A percentile compares a stretch with the other conserved stretches of the same genome.
Evolutionary conservation across 768 basidiomycete species (phyloP).

Genomic region (Hydnomerulius pinastri): DNA sequence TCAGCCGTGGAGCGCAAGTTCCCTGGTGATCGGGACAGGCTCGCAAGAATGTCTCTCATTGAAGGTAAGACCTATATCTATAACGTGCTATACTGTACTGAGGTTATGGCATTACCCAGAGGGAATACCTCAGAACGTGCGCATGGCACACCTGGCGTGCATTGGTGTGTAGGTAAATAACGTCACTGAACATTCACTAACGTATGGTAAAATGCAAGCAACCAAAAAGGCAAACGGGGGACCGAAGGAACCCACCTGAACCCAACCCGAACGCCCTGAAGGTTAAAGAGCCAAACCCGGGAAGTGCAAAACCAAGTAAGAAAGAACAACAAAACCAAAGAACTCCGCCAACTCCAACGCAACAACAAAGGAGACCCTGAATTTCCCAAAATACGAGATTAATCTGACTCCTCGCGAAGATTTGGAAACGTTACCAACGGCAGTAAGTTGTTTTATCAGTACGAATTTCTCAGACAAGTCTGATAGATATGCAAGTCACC

Average conservation of each 20-base stretch:
- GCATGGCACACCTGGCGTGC: constrained; percentile 91
- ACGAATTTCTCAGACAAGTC: not conserved
- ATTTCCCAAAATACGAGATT: not conserved
- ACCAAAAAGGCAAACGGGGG: constrained; percentile 91
- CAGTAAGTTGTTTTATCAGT: constrained; percentile 49
- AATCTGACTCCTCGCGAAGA: constrained; percentile 36
- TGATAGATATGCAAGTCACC: constrained; percentile 54
- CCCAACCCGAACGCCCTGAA: not conserved
- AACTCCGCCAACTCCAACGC: constrained; percentile 96
- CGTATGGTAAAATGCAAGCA: constrained; percentile 43
- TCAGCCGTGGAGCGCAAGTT: constrained; percentile 85
- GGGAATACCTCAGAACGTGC: constrained; percentile 81
- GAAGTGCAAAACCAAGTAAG: constrained; percentile 89
- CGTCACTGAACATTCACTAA: too few relatives aligned
- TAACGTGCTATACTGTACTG: too few relatives aligned
- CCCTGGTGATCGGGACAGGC: constrained; percentile 81
- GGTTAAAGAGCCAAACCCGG: too few relatives aligned
- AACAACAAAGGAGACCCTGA: constrained; percentile 59
- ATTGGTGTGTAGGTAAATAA: constrained; percentile 62
- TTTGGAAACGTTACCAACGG: constrained; percentile 95
- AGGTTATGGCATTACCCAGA: too few relatives aligned
- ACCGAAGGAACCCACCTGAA: constrained; percentile 60
- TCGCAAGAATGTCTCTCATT: constrained; percentile 89
- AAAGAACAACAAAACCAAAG: constrained; percentile 79
- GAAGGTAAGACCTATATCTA: too few relatives aligned